Evolutionary conservation across 2,329 filamentous ascomycete genomes (phyloP), one percentile per base, ranked within the genome.

Genomic region (Dactylonectria macrodidyma): DNA sequence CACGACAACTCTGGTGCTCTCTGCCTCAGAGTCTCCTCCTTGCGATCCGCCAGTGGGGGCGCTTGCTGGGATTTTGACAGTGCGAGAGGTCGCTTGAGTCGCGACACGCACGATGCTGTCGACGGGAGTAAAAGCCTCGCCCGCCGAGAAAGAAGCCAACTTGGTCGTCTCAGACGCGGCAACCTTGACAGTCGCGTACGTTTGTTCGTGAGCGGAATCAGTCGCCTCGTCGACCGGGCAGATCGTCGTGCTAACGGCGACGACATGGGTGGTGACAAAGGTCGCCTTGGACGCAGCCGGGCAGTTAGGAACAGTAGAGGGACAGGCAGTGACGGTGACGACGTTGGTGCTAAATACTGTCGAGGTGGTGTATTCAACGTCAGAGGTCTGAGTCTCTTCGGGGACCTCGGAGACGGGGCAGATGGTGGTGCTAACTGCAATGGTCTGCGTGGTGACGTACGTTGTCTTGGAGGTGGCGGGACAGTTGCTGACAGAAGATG

Each of bases 271-370:
- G 10, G 52, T 34, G 12, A 55, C 12, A 36, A 22, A 22, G 9
- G 52, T 55, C 12, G 26, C 19, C 30, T 55, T 16, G 33, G 24
- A 11, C 9, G 26, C 14, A 5, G 52, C 52, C 6, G 52, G 52
- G 26, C 52, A 55, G 52, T 55, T 55, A 10, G 10, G 52, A 11
- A 55, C 52, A n/a, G 52, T 34, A 7, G 52, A 36, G 8, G 52
- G 33, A n/a, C 52, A 55, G n/a, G 52, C 26, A 19, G 33, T 55
- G 52, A 55, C 33, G 5, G 52, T 55, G 33, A 38, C 12, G 12
- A 55, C n/a, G 12, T 55, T 33, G n/a, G 52, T 55, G 26, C 22
- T 33, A 33, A 55, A 55, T 6, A 38, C 33, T 8, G 52, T 55
- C 9, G 52, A 55, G 5, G 52, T 38, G 3, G 52, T 34, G 12